These are phyloP conservation scores for Salix purpurea DNA, from an alignment of 345 rosid species.

Conservation along the genomic window DNA sequence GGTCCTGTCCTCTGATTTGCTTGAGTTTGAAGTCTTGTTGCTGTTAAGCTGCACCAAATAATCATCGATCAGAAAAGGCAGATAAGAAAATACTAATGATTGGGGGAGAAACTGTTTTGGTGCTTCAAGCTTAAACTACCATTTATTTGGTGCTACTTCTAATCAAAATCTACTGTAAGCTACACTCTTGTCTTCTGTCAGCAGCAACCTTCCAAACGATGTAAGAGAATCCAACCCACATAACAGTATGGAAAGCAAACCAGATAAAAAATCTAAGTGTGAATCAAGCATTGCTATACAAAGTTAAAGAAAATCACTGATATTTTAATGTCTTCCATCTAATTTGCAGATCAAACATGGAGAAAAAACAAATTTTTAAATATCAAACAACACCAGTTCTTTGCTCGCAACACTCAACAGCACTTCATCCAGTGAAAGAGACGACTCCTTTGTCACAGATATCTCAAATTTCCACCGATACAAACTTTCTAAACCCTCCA, in stretches of 20 bases:
- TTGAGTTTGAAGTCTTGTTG: constrained; percentile 47
- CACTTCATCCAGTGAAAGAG: neutral
- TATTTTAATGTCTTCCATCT: neutral
- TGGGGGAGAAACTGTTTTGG: neutral
- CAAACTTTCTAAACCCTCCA: neutral
- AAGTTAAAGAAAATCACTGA: neutral
- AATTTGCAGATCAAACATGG: neutral
- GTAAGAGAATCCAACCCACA: neutral
- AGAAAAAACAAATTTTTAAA: neutral
- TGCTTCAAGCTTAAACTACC: neutral
- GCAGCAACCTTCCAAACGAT: neutral
- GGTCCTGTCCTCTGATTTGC: constrained; percentile 62
- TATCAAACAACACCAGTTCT: neutral
- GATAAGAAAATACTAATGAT: neutral
- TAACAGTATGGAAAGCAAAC: too few species aligned
- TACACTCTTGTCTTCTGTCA: constrained; percentile 12
- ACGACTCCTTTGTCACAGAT: neutral
- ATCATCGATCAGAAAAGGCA: neutral
- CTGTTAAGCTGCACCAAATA: constrained; percentile 49
- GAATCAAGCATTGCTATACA: neutral
- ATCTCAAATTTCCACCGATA: neutral
- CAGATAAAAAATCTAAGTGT: neutral
- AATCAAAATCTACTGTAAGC: constrained; percentile 12
- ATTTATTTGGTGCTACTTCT: constrained; percentile 26
- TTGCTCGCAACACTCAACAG: neutral